These are phyloP conservation scores for Didymella arachidicola DNA, from an alignment of 2,329 filamentous ascomycete genomes.

Conservation along the genomic window DNA sequence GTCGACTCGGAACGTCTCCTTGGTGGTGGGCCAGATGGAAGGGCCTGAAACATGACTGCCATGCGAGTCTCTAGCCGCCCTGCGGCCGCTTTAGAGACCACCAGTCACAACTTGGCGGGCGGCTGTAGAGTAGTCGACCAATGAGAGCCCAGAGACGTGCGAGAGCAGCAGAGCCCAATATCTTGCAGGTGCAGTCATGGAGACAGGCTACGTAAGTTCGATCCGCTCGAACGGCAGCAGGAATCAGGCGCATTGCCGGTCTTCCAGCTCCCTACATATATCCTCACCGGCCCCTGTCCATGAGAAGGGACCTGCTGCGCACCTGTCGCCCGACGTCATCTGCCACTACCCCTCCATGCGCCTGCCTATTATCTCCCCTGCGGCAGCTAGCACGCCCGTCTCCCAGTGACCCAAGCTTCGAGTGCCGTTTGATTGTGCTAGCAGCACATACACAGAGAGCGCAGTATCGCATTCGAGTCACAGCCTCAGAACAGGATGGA, in stretches of 20 bases:
- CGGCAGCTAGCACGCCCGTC: conserved; percentile 17
- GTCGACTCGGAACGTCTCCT: conserved; percentile 22
- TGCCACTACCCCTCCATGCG: conserved; percentile 18
- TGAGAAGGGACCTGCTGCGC: conserved; percentile 12
- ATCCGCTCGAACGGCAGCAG: conserved; percentile 18
- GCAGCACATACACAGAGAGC: not conserved
- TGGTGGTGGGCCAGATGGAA: conserved; percentile 6
- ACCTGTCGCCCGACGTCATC: conserved; percentile 25
- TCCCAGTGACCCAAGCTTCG: conserved; percentile 12
- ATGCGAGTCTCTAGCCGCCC: conserved; percentile 31
- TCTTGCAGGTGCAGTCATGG: conserved; percentile 22
- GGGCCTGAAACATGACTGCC: conserved; percentile 20
- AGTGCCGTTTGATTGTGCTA: not conserved
- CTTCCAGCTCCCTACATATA: conserved; percentile 20
- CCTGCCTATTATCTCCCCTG: conserved; percentile 7
- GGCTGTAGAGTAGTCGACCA: conserved; percentile 37
- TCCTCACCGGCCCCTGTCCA: conserved; percentile 16
- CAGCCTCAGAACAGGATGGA: conserved; percentile 43
- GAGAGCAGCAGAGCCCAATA: conserved; percentile 25
- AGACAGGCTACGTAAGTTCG: conserved; percentile 35
- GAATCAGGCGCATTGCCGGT: conserved; percentile 19
- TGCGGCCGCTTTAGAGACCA: conserved; percentile 33
- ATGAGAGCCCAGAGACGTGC: conserved; percentile 29
- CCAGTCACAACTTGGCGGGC: conserved; percentile 25
- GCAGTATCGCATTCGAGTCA: not conserved